Percentiles rank a stretch among this genome's conserved stretches.
Evolutionary conservation across 768 basidiomycete species (phyloP).

Genomic region (Trametes cinnabarina): DNA sequence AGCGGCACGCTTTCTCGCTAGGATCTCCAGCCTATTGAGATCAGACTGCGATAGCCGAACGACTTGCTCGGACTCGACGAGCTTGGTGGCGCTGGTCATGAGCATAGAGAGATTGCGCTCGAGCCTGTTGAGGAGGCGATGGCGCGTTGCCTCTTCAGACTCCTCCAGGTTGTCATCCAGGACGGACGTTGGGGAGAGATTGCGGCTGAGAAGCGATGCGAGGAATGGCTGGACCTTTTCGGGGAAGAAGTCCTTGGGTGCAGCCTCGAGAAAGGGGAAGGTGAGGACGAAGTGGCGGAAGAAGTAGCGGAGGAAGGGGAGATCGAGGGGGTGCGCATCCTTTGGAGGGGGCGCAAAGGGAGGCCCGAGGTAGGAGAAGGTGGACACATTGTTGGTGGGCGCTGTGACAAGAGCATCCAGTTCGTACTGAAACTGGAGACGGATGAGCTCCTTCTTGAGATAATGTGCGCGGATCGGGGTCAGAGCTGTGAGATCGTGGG

Average conservation of each 20-base stretch:
- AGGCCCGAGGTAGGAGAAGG: slow-evolving; percentile 84
- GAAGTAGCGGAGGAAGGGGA: slow-evolving; percentile 86
- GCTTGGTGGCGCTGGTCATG: slow-evolving; percentile 76
- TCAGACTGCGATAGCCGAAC: slow-evolving; percentile 87
- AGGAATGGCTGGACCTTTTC: slow-evolving; percentile 95
- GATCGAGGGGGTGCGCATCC: slow-evolving; percentile 56
- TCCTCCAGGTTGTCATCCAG: slow-evolving; percentile 56
- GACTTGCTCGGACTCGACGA: slow-evolving; percentile 83
- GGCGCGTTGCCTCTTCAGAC: slow-evolving; percentile 56
- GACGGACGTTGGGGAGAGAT: slow-evolving; percentile 60
- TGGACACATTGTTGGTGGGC: slow-evolving; percentile 47
- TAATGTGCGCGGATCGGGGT: slow-evolving; percentile 94
- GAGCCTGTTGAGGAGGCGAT: slow-evolving; percentile 69
- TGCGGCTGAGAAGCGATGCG: slow-evolving; percentile 75
- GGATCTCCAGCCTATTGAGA: slow-evolving; percentile 69
- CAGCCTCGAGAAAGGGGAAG: slow-evolving; percentile 90
- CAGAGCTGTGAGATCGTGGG: slow-evolving; percentile 37
- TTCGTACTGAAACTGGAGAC: slow-evolving; percentile 82
- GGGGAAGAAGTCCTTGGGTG: slow-evolving; percentile 89
- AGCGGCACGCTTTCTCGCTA: slow-evolving; percentile 63
- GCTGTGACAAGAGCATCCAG: slow-evolving; percentile 62
- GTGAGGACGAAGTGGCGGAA: slow-evolving; percentile 92
- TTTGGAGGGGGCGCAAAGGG: slow-evolving; percentile 78
- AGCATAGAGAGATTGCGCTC: slow-evolving; percentile 86
- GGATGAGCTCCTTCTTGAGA: slow-evolving; percentile 92